Conservation (phyloP, 202 grass and related monocot species). For the Elaeis oleifera region DNA sequence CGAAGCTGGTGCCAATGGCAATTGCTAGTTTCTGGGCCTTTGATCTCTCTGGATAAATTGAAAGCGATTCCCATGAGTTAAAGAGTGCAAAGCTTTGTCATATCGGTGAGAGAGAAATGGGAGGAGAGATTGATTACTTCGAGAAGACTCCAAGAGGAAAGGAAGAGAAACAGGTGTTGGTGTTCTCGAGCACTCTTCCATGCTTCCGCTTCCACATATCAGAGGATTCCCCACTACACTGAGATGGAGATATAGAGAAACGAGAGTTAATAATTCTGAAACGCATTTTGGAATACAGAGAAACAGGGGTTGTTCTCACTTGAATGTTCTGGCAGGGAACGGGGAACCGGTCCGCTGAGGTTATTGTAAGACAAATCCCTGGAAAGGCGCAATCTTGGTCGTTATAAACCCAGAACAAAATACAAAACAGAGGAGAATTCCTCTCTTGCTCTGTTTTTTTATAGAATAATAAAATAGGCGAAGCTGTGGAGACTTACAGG, state of each 20-base stretch:
- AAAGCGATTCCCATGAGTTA: background rate
- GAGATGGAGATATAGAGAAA: conserved; percentile 3
- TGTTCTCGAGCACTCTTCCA: conserved; percentile 50
- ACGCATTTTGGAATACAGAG: too few relatives aligned
- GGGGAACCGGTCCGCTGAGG: conserved; percentile 65
- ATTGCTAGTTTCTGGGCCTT: conserved; percentile 59
- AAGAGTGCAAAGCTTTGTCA: background rate
- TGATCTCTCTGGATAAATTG: conserved; percentile 34
- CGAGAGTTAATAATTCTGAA: background rate
- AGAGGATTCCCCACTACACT: conserved; percentile 86
- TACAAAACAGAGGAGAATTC: too few relatives aligned
- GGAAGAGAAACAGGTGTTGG: conserved; percentile 37
- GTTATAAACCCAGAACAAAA: too few relatives aligned
- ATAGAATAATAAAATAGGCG: conserved; percentile 1
- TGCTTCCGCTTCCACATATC: conserved; percentile 57
- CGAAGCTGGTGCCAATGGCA: conserved; percentile 65
- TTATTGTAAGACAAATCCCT: conserved; percentile 99
- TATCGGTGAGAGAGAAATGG: background rate
- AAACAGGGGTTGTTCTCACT: conserved; percentile 29
- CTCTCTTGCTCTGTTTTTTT: background rate
- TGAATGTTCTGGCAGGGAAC: conserved; percentile 85
- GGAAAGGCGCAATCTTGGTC: background rate
- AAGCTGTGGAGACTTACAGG: conserved; percentile 35
- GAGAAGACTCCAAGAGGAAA: conserved; percentile 60
- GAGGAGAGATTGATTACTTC: conserved; percentile 19